Conservation (phyloP, 1,284 basidiomycete genomes). For the Stereum hirsutum region DNA sequence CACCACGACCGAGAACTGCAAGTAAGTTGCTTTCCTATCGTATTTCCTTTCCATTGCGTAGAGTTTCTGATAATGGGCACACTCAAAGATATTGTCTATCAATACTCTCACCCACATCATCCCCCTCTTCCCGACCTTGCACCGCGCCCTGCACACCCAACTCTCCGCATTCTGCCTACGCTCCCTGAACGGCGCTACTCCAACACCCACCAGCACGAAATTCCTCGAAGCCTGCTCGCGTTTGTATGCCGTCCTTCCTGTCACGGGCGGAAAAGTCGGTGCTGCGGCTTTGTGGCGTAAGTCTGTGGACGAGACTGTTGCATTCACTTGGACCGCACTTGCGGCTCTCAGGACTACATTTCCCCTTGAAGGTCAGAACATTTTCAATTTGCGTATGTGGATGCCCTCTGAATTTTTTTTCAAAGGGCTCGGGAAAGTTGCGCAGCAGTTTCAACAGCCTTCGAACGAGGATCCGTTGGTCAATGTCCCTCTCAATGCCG, state of each 20-base stretch:
- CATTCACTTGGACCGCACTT: slow-evolving; percentile 54
- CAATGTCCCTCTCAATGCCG: slow-evolving; percentile 44
- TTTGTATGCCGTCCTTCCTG: slow-evolving; percentile 52
- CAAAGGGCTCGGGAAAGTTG: slow-evolving; percentile 3
- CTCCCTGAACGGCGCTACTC: slow-evolving; percentile 44
- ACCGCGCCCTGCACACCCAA: slow-evolving; percentile 39
- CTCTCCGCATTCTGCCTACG: slow-evolving; percentile 44
- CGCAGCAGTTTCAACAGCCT: slow-evolving; percentile 6
- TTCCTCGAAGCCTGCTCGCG: slow-evolving; percentile 41
- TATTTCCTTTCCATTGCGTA: background rate
- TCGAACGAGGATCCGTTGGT: slow-evolving; percentile 26
- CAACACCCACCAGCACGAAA: slow-evolving; percentile 26
- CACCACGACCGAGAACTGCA: slow-evolving; percentile 39
- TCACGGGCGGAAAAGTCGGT: slow-evolving; percentile 70
- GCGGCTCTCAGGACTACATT: slow-evolving; percentile 50
- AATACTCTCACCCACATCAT: slow-evolving; percentile 47
- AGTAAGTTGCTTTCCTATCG: slow-evolving; percentile 22
- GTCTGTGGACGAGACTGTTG: slow-evolving; percentile 55
- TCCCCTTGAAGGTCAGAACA: slow-evolving; percentile 29
- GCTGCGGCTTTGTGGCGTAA: slow-evolving; percentile 65
- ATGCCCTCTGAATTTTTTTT: background rate
- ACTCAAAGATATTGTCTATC: slow-evolving; percentile 41
- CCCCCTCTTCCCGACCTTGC: slow-evolving; percentile 54
- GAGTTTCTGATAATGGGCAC: slow-evolving; percentile 17
- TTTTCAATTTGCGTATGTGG: slow-evolving; percentile 2